Percentiles rank a stretch among this genome's conserved stretches.
Evolutionary conservation across 371 early-diverging fungal species (phyloP).

Genomic region (Dentiscutata heterogama): DNA sequence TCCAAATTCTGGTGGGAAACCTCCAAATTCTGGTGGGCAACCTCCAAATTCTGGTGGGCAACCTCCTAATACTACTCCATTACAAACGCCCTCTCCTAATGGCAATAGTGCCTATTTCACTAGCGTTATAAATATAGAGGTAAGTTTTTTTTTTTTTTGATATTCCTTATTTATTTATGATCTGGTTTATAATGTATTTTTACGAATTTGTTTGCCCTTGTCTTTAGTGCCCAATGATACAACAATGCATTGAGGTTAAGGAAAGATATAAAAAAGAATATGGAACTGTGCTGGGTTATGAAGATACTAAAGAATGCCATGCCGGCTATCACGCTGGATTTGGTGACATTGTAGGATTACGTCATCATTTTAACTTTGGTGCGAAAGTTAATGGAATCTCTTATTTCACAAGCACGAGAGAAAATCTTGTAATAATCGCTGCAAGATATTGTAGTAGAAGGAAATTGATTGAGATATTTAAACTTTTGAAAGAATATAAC

Average conservation of each 20-base stretch:
- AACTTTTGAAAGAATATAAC: not conserved
- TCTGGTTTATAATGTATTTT: not conserved
- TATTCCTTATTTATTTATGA: too few species aligned
- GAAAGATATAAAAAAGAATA: not conserved
- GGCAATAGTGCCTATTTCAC: too few species aligned
- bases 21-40: too few species aligned
- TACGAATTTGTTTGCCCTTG: not conserved
- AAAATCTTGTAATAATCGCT: constrained; percentile 21
- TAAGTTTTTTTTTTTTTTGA: too few species aligned
- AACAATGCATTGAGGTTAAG: not conserved
- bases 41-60: too few species aligned
- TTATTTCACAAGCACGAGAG: not conserved
- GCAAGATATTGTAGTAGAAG: constrained; percentile 5
- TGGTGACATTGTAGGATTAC: constrained; percentile 25
- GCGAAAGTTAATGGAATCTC: not conserved
- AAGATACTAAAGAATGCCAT: not conserved
- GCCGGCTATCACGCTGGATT: constrained; percentile 28
- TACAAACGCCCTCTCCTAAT: too few species aligned
- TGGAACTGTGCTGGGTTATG: not conserved
- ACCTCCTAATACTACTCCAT: too few species aligned
- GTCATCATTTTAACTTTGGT: not conserved
- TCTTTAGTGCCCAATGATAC: not conserved
- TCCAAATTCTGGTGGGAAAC: too few species aligned
- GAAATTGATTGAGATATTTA: not conserved
- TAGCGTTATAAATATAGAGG: too few species aligned